Conservation (phyloP, 2,329 filamentous ascomycete genomes). For the Drechslerella dactyloides region DNA sequence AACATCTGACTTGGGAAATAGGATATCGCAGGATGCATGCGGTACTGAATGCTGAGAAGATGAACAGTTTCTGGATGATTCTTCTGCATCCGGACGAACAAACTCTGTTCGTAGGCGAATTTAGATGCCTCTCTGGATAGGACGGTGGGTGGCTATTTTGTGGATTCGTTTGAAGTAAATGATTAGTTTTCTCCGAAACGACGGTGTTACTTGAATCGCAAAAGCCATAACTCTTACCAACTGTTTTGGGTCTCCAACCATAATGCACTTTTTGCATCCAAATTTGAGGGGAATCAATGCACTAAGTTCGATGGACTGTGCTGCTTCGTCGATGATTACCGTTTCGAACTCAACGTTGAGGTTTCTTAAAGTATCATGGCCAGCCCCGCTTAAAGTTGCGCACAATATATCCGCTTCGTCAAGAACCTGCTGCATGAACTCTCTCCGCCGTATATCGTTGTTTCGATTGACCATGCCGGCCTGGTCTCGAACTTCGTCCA, state of each 20-base stretch:
- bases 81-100: conserved; percentile 97
- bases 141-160: conserved; percentile 76
- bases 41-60: conserved; percentile 95
- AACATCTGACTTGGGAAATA: conserved; percentile 87
- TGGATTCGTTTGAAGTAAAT: too few relatives aligned
- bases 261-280: conserved; percentile 92
- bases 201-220: neutral
- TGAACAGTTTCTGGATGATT: conserved; percentile 89
- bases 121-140: conserved; percentile 89
- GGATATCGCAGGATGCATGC: conserved; percentile 98
- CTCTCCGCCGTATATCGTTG: conserved; percentile 80
- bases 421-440: conserved; percentile 87
- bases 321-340: conserved; percentile 96
- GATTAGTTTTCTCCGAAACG: neutral
- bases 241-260: conserved; percentile 97
- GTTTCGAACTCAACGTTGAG: conserved; percentile 97
- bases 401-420: conserved; percentile 91
- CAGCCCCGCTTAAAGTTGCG: conserved; percentile 90
- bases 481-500: conserved; percentile 85
- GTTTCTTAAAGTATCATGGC: conserved; percentile 96
- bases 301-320: conserved; percentile 96
- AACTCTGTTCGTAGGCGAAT: conserved; percentile 95
- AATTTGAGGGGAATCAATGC: conserved; percentile 97
- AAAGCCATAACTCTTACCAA: conserved; percentile 59
- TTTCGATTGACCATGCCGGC: conserved; percentile 82